Evolutionary conservation across 2,329 filamentous ascomycete genomes (phyloP).

Genomic region (Aspergillus floridensis): DNA sequence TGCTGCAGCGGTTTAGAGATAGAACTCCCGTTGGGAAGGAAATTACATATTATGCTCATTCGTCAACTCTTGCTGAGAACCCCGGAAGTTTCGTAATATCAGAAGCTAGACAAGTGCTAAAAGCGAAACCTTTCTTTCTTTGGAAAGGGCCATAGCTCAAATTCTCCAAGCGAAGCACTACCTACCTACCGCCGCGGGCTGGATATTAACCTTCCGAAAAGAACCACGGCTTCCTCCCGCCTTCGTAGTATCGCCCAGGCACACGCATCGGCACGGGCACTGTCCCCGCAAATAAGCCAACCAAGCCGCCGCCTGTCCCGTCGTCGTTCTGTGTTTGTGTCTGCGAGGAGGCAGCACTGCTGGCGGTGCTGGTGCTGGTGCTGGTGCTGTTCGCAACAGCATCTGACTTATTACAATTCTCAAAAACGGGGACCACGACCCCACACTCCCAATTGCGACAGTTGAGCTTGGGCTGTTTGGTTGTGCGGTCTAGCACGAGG

Average conservation of each 20-base stretch:
- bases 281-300: constrained; percentile 34
- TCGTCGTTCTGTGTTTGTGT: not conserved
- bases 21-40: not conserved
- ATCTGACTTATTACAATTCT: not conserved
- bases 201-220: constrained; percentile 13
- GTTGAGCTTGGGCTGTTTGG: constrained; percentile 69
- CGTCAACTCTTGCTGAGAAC: too few relatives aligned
- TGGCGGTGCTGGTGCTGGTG: too few relatives aligned
- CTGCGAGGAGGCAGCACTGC: not conserved
- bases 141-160: too few relatives aligned
- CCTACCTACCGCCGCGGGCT: too few relatives aligned
- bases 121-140: too few relatives aligned
- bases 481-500: constrained; percentile 66
- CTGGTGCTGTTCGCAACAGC: constrained; percentile 5
- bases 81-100: too few relatives aligned
- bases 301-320: constrained; percentile 15
- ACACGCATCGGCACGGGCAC: constrained; percentile 48
- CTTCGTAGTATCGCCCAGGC: constrained; percentile 29
- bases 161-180: not conserved
- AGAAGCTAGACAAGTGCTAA: too few relatives aligned
- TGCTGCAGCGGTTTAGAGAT: not conserved
- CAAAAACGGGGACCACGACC: constrained; percentile 65
- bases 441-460: constrained; percentile 97
- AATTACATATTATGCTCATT: not conserved
- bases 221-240: constrained; percentile 25